Evolutionary conservation across 495 filamentous ascomycete species (phyloP).

Genomic region (Penicillium argentinense): DNA sequence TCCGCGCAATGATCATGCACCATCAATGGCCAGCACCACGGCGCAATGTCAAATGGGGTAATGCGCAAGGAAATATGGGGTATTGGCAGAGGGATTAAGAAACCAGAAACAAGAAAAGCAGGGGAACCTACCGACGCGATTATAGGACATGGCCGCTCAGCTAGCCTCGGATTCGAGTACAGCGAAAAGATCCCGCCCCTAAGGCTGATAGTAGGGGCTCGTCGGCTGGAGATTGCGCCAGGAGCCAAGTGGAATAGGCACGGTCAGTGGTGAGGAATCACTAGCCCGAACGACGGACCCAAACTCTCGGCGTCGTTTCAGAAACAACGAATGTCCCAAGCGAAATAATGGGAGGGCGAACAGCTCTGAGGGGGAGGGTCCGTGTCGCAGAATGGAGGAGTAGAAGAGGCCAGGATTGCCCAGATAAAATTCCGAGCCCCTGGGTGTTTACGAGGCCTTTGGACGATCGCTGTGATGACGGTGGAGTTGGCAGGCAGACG

Average conservation of each 20-base stretch:
- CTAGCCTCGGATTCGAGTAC: conserved; percentile 21
- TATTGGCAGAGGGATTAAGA: conserved; percentile 1
- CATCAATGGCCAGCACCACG: conserved; percentile 20
- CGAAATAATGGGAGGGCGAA: conserved; percentile 5
- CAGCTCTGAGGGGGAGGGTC: not conserved
- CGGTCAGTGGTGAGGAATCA: conserved; percentile 16
- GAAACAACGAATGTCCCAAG: conserved; percentile 10
- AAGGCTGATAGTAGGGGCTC: conserved; percentile 15
- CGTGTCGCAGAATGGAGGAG: conserved; percentile 6
- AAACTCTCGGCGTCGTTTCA: conserved; percentile 36
- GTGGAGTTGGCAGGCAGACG: conserved; percentile 20
- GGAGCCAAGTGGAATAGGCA: conserved; percentile 31
- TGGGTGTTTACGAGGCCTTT: conserved; percentile 26
- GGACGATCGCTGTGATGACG: conserved; percentile 24
- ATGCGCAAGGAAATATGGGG: conserved; percentile 4
- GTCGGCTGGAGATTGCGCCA: conserved; percentile 35
- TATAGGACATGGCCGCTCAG: conserved; percentile 54
- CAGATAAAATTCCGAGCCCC: conserved; percentile 1
- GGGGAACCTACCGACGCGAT: conserved; percentile 64
- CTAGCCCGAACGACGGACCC: conserved; percentile 18
- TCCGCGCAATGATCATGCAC: conserved; percentile 10
- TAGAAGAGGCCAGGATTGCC: not conserved
- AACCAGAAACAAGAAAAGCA: conserved; percentile 8
- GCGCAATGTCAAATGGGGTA: conserved; percentile 9
- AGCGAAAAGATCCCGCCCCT: conserved; percentile 26